A percentile compares a stretch with the other conserved stretches of the same genome.
These are phyloP conservation scores for Aspergillus fumigatus DNA, from an alignment of 2,329 filamentous ascomycete species.

Conservation along the genomic window DNA sequence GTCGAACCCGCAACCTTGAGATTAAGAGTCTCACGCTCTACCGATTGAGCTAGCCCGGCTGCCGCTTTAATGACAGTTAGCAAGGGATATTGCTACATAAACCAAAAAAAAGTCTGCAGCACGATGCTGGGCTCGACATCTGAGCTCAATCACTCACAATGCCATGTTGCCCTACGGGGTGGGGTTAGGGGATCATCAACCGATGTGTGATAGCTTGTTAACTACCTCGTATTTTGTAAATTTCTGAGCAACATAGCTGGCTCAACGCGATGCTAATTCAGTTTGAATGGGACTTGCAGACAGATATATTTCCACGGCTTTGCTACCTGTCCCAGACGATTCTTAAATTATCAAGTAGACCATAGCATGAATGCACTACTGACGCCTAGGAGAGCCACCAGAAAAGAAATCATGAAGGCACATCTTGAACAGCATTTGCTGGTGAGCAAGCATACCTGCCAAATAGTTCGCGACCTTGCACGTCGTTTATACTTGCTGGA, in stretches of 20 bases:
- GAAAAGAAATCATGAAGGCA: too few relatives aligned
- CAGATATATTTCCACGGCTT: background rate
- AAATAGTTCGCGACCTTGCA: background rate
- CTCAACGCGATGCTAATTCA: background rate
- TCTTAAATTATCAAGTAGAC: background rate
- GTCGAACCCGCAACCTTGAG: conserved; percentile 41
- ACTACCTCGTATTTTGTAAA: too few relatives aligned
- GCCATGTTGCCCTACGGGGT: too few relatives aligned
- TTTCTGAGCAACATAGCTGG: background rate
- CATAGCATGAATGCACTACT: too few relatives aligned
- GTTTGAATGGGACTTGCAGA: background rate
- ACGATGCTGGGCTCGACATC: too few relatives aligned
- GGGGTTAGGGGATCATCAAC: background rate
- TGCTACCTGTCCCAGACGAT: background rate
- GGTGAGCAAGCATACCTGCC: background rate
- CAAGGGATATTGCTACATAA: background rate
- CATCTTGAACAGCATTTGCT: too few relatives aligned
- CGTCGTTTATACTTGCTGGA: too few relatives aligned
- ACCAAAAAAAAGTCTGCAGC: background rate
- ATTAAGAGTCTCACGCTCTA: conserved; percentile 50
- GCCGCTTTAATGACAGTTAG: background rate
- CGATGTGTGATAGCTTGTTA: background rate
- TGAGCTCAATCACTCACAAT: background rate
- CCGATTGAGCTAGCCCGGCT: conserved; percentile 50
- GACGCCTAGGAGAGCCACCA: too few relatives aligned